A percentile compares a stretch with the other conserved stretches of the same genome.
Evolutionary conservation across 768 basidiomycete genomes (phyloP).

Genomic region (Krasilnikovozyma curviuscula): DNA sequence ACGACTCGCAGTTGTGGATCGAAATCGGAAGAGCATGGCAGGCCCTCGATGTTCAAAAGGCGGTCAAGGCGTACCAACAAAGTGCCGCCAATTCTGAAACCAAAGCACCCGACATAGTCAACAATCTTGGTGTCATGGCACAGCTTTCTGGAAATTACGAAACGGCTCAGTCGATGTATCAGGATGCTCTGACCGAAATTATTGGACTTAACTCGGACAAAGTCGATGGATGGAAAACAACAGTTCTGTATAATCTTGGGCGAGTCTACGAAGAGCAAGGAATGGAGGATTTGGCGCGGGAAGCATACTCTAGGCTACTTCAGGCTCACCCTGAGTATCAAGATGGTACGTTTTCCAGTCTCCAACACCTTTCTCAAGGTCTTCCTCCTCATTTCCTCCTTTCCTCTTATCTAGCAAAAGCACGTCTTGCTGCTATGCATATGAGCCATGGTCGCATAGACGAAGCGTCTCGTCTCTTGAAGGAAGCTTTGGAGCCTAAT

Average conservation of each 20-base stretch:
- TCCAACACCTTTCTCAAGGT: not conserved
- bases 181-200: slow-evolving; percentile 52
- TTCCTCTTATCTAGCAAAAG: slow-evolving; percentile 47
- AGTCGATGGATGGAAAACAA: slow-evolving; percentile 44
- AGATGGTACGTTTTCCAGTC: slow-evolving; percentile 45
- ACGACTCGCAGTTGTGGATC: slow-evolving; percentile 73
- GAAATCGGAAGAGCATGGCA: slow-evolving; percentile 84
- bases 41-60: slow-evolving; percentile 53
- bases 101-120: slow-evolving; percentile 14
- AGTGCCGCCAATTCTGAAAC: slow-evolving; percentile 30
- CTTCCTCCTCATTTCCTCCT: not conserved
- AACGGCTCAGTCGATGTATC: slow-evolving; percentile 47
- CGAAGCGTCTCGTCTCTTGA: slow-evolving; percentile 71
- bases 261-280: slow-evolving; percentile 74
- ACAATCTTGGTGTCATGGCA: slow-evolving; percentile 20
- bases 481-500: slow-evolving; percentile 67
- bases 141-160: slow-evolving; percentile 27
- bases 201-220: slow-evolving; percentile 32
- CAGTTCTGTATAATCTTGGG: slow-evolving; percentile 77
- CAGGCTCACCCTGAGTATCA: slow-evolving; percentile 87
- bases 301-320: slow-evolving; percentile 71
- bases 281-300: slow-evolving; percentile 50
- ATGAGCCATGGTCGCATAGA: slow-evolving; percentile 47
- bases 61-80: slow-evolving; percentile 50
- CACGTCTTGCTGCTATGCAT: slow-evolving; percentile 69